Conservation (phyloP, 2,329 filamentous ascomycete genomes). For the Sporothrix inflata region DNA sequence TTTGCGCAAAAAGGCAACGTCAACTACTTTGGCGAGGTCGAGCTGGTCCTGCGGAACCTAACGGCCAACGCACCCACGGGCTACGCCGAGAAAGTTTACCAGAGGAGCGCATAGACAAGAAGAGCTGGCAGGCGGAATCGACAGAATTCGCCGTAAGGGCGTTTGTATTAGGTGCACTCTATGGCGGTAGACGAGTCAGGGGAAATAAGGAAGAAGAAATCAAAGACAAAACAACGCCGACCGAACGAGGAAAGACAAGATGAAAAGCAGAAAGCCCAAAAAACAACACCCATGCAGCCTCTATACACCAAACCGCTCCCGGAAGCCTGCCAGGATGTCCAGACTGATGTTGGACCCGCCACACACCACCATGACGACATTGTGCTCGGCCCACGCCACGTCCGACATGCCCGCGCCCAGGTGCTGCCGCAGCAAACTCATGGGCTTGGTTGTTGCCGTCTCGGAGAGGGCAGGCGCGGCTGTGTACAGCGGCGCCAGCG, state of each 20-base stretch:
- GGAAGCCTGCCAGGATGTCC: slow-evolving; percentile 63
- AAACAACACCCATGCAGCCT: too few relatives aligned
- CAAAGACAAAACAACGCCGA: background rate
- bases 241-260: background rate
- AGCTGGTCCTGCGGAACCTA: slow-evolving; percentile 46
- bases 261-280: background rate
- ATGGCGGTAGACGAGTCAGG: background rate
- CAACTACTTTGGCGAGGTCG: slow-evolving; percentile 65
- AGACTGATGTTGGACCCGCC: slow-evolving; percentile 72
- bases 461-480: background rate
- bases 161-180: slow-evolving; percentile 11
- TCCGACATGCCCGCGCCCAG: slow-evolving; percentile 58
- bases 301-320: slow-evolving; percentile 49
- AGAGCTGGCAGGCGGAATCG: background rate
- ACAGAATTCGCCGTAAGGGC: background rate
- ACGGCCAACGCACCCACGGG: slow-evolving; percentile 21
- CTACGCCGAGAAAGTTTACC: slow-evolving; percentile 31
- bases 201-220: background rate
- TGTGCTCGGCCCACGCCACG: slow-evolving; percentile 65
- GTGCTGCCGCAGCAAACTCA: slow-evolving; percentile 55
- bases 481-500: slow-evolving; percentile 70
- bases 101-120: background rate
- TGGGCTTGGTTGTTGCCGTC: background rate
- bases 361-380: slow-evolving; percentile 83
- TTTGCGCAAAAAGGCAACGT: slow-evolving; percentile 56